phyloP scores from a whole-genome alignment of 257 asterid species.

The Fraxinus pennsylvanica region DNA sequence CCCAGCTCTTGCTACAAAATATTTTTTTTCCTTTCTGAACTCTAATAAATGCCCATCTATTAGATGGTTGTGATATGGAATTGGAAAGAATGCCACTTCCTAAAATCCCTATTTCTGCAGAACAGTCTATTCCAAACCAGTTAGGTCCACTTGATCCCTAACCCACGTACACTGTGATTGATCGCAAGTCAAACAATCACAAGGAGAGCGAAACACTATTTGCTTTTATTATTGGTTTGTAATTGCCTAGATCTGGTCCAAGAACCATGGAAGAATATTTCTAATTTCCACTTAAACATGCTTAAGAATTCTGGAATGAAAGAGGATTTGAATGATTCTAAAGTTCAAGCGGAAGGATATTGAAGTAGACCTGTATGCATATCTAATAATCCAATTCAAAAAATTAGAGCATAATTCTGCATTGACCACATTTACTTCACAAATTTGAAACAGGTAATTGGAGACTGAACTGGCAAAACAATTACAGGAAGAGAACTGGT shows the following conservation, averaged over 20 bases:
- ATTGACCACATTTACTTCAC: not conserved
- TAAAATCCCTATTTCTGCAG: not conserved
- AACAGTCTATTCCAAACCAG: not conserved
- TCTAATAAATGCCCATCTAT: not conserved
- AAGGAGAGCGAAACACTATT: not conserved
- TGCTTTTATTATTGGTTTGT: not conserved
- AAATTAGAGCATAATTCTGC: not conserved
- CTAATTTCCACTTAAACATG: not conserved
- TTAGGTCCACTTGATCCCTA: not conserved
- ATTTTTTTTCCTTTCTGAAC: not conserved
- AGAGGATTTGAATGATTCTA: not conserved
- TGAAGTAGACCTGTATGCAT: not conserved
- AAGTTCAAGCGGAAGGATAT: not conserved
- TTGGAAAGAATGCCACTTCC: not conserved
- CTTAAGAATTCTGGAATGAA: not conserved
- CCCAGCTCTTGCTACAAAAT: not conserved
- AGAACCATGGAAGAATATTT: not conserved
- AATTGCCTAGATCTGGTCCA: not conserved
- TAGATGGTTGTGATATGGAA: not conserved
- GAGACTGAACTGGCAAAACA: not conserved
- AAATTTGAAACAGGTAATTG: not conserved
- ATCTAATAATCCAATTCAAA: not conserved
- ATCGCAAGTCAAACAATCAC: not conserved
- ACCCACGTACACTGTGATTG: not conserved
- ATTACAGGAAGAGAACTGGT: not conserved